phyloP scores from a whole-genome alignment of 148 eudicot species.

The Dysphania ambrosioides region DNA sequence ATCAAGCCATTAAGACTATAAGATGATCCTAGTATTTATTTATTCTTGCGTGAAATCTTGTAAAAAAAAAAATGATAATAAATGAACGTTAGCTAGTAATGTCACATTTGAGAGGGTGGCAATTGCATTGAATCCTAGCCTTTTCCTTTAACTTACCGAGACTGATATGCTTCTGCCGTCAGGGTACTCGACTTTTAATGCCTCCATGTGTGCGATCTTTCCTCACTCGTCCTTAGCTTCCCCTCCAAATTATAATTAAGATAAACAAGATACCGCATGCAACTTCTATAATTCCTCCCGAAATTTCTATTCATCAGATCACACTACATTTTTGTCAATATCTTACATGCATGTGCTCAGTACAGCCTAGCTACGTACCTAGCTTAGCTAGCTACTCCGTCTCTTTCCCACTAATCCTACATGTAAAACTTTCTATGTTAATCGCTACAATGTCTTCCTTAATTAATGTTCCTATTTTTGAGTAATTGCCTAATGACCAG shows the following conservation, averaged over 20 bases:
- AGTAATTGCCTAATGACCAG: too few relatives aligned
- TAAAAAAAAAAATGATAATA: background rate
- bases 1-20: too few relatives aligned
- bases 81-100: background rate
- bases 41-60: too few relatives aligned
- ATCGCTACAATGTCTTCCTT: background rate
- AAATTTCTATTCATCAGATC: background rate
- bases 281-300: background rate
- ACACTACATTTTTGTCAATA: background rate
- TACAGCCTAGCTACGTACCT: background rate
- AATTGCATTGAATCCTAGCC: background rate
- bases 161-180: constrained; percentile 31
- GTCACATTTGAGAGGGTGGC: background rate
- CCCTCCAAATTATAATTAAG: too few relatives aligned
- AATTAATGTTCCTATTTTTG: too few relatives aligned
- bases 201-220: constrained; percentile 30
- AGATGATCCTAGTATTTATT: too few relatives aligned
- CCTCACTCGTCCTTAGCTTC: background rate
- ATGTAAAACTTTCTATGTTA: background rate
- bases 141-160: background rate
- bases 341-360: background rate
- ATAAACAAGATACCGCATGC: too few relatives aligned
- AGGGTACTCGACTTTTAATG: constrained; percentile 32
- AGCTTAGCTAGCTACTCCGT: too few relatives aligned
- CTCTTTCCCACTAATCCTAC: background rate